Evolutionary conservation across 2,329 filamentous ascomycete species (phyloP).

Genomic region (Ramichloridium luteum): DNA sequence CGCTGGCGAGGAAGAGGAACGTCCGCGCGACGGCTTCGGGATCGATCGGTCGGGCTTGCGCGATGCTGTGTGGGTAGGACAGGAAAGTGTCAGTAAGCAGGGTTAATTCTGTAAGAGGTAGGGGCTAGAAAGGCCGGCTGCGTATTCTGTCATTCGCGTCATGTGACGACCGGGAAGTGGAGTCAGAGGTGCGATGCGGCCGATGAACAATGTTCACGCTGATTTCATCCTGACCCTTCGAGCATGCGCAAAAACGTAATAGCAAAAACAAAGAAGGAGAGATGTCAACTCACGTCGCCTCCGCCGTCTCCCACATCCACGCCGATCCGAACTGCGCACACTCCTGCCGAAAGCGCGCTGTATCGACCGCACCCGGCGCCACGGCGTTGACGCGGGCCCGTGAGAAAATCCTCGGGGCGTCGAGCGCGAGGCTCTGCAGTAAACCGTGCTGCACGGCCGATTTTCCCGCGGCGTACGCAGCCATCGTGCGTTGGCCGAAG

Average conservation of each 20-base stretch:
- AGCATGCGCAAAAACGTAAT: no score
- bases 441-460: conserved; percentile 35
- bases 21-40: conserved; percentile 32
- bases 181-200: no score
- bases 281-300: conserved; percentile 33
- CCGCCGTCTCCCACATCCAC: conserved; percentile 30
- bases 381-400: conserved; percentile 35
- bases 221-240: no score
- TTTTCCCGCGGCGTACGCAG: conserved; percentile 36
- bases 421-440: conserved; percentile 30
- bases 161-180: no score
- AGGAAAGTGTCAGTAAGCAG: no score
- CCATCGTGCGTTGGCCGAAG: conserved; percentile 32
- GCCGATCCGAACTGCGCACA: conserved; percentile 27
- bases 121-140: no score
- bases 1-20: conserved; percentile 36
- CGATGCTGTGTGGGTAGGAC: no score
- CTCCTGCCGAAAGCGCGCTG: conserved; percentile 31
- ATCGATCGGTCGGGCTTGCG: no score
- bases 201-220: no score
- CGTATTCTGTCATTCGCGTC: no score
- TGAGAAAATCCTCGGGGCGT: conserved; percentile 28
- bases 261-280: no score
- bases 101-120: no score
- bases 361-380: conserved; percentile 36